Percentiles rank a stretch among this genome's conserved stretches.
Evolutionary conservation across 2,329 filamentous ascomycete species (phyloP).

Genomic region (Nemania diffusa): DNA sequence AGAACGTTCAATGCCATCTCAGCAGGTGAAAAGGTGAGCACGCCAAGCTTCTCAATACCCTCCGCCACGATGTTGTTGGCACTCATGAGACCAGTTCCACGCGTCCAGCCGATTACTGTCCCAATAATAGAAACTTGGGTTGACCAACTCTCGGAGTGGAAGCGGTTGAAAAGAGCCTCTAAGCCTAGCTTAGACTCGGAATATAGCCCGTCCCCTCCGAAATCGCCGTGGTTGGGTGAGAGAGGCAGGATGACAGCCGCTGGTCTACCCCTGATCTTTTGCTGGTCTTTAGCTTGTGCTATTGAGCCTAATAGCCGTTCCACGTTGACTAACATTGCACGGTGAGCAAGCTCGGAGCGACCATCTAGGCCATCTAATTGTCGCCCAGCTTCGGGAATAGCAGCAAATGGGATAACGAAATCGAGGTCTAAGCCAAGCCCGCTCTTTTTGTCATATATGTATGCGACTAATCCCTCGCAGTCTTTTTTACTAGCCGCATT

Average conservation of each 20-base stretch:
- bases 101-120: conserved; percentile 98
- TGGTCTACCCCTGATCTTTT: conserved; percentile 71
- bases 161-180: conserved; percentile 97
- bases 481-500: conserved; percentile 99
- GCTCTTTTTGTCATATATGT: conserved; percentile 96
- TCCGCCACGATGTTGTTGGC: conserved; percentile 98
- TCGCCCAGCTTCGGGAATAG: conserved; percentile 96
- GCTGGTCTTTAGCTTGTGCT: background rate
- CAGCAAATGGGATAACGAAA: conserved; percentile 94
- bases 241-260: conserved; percentile 95
- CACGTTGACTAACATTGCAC: conserved; percentile 98
- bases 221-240: conserved; percentile 97
- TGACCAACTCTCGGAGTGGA: conserved; percentile 96
- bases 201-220: conserved; percentile 97
- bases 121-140: conserved; percentile 98
- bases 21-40: conserved; percentile 97
- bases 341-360: conserved; percentile 95
- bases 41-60: conserved; percentile 94
- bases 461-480: conserved; percentile 89
- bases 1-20: conserved; percentile 99
- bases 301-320: conserved; percentile 89
- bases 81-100: conserved; percentile 96
- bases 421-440: conserved; percentile 98
- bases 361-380: conserved; percentile 97
- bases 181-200: conserved; percentile 97